These are phyloP conservation scores for Rubia balearica DNA, from an alignment of 305 asterid species.

Conservation along the genomic window DNA sequence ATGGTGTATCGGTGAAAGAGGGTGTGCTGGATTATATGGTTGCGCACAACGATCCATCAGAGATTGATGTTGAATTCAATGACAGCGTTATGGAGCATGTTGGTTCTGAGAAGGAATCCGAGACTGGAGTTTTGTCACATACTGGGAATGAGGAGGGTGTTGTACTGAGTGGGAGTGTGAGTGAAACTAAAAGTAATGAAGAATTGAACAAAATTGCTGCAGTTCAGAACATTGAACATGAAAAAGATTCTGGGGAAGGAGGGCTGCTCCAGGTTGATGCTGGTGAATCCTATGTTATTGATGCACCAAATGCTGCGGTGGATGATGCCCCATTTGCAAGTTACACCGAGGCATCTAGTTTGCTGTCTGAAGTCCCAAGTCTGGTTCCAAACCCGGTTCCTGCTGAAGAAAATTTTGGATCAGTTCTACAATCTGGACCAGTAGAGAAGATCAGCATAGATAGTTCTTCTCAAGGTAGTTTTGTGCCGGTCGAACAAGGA, in stretches of 20 bases:
- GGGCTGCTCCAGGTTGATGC: slow-evolving; percentile 8
- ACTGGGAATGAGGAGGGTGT: slow-evolving; percentile 8
- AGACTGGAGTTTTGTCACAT: not conserved
- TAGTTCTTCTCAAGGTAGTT: slow-evolving; percentile 19
- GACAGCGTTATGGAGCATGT: slow-evolving; percentile 4
- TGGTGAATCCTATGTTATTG: slow-evolving; percentile 20
- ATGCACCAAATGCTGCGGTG: slow-evolving; percentile 22
- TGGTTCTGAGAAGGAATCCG: not conserved
- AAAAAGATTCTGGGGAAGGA: slow-evolving; percentile 15
- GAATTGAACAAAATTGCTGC: not conserved
- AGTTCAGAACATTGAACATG: not conserved
- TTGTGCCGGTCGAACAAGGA: slow-evolving; percentile 18
- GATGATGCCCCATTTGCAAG: slow-evolving; percentile 27
- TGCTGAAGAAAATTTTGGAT: slow-evolving; percentile 19
- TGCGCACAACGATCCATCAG: slow-evolving; percentile 1
- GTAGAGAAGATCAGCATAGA: slow-evolving; percentile 14
- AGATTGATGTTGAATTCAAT: slow-evolving; percentile 10
- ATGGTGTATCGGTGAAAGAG: not conserved
- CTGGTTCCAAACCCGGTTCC: not conserved
- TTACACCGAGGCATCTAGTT: slow-evolving; percentile 23
- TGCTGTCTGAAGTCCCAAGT: slow-evolving; percentile 23
- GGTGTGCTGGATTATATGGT: not conserved
- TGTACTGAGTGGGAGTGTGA: not conserved
- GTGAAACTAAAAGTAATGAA: not conserved
- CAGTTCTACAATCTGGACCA: slow-evolving; percentile 18